Evolutionary conservation across 2,329 filamentous ascomycete genomes (phyloP).

Genomic region (Lomentospora prolificans): DNA sequence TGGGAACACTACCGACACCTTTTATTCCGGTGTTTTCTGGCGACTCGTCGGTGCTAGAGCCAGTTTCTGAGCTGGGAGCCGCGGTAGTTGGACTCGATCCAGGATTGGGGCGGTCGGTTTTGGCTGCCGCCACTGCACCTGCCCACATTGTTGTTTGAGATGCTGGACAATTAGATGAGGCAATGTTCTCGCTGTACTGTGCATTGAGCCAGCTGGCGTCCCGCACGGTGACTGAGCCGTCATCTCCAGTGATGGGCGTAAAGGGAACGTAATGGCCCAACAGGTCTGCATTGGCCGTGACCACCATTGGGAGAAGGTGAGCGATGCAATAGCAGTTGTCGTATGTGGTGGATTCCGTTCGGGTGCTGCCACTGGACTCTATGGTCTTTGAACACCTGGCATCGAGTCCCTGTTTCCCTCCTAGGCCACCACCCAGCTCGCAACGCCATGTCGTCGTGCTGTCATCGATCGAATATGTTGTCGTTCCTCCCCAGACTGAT

Average conservation of each 20-base stretch:
- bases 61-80: neutral
- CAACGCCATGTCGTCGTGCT: slow-evolving; percentile 13
- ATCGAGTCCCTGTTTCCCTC: neutral
- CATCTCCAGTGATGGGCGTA: neutral
- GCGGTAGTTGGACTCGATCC: neutral
- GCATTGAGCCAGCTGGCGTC: neutral
- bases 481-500: slow-evolving; percentile 13
- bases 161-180: neutral
- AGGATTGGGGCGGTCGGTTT: neutral
- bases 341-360: slow-evolving; percentile 1
- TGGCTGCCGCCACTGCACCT: neutral
- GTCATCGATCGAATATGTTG: slow-evolving; percentile 11
- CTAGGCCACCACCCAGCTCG: slow-evolving; percentile 4
- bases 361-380: slow-evolving; percentile 2
- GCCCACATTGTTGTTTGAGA: slow-evolving; percentile 1
- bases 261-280: neutral
- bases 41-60: too few species aligned
- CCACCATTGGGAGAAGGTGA: slow-evolving; percentile 10
- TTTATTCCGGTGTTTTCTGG: neutral
- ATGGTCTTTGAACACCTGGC: slow-evolving; percentile 10
- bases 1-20: neutral
- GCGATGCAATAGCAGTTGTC: slow-evolving; percentile 11
- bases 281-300: slow-evolving; percentile 10
- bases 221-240: neutral
- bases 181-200: neutral